These are phyloP conservation scores for Teratosphaeriaceae sp. DNA, from an alignment of 2,329 filamentous ascomycete genomes.

Conservation along the genomic window DNA sequence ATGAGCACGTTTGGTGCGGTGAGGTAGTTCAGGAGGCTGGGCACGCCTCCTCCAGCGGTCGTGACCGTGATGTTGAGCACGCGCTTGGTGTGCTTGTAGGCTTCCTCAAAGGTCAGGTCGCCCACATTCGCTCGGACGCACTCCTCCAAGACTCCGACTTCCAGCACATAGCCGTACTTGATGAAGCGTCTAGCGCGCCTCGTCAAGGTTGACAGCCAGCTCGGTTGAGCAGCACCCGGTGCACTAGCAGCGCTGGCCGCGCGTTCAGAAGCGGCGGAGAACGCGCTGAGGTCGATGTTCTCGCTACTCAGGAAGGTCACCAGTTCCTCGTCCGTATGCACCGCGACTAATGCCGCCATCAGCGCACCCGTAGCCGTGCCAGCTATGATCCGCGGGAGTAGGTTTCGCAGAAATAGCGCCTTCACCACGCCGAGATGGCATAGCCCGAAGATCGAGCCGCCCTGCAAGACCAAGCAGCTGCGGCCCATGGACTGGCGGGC, in stretches of 20 bases:
- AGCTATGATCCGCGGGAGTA: slow-evolving; percentile 84
- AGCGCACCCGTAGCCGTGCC: slow-evolving; percentile 86
- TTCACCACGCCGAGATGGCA: slow-evolving; percentile 90
- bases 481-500: slow-evolving; percentile 82
- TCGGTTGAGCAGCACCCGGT: neutral
- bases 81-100: slow-evolving; percentile 75
- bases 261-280: slow-evolving; percentile 44
- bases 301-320: slow-evolving; percentile 69
- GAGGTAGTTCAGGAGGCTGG: slow-evolving; percentile 82
- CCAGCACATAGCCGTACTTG: slow-evolving; percentile 73
- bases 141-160: slow-evolving; percentile 73
- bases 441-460: slow-evolving; percentile 83
- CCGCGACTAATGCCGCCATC: slow-evolving; percentile 80
- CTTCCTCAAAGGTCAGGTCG: slow-evolving; percentile 88
- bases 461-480: slow-evolving; percentile 78
- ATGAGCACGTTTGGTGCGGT: slow-evolving; percentile 91
- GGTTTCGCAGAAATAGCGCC: slow-evolving; percentile 69
- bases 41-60: slow-evolving; percentile 67
- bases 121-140: slow-evolving; percentile 81
- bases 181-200: slow-evolving; percentile 64
- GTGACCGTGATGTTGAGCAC: slow-evolving; percentile 89
- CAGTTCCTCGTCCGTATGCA: slow-evolving; percentile 81
- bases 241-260: slow-evolving; percentile 8
- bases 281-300: slow-evolving; percentile 76
- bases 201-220: slow-evolving; percentile 50